These are phyloP conservation scores for Pezicula neosporulosa DNA, from an alignment of 2,329 filamentous ascomycete genomes.

Conservation along the genomic window DNA sequence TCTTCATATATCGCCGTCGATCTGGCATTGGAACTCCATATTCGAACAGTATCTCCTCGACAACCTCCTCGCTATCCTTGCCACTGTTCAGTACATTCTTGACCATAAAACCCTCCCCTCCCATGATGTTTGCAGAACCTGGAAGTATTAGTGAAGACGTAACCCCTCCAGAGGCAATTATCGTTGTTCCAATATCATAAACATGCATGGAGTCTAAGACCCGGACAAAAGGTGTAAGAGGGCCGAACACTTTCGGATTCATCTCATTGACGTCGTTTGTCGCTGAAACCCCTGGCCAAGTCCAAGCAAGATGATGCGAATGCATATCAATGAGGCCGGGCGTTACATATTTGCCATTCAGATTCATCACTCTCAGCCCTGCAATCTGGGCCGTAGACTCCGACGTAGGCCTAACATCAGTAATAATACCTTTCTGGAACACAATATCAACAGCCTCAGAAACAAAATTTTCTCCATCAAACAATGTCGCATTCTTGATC, in stretches of 20 bases:
- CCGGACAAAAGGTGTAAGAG: constrained; percentile 35
- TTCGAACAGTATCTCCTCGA: constrained; percentile 40
- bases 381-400: constrained; percentile 7
- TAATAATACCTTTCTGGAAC: constrained; percentile 35
- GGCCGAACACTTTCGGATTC: constrained; percentile 22
- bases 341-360: constrained; percentile 37
- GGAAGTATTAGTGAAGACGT: constrained; percentile 43
- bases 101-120: constrained; percentile 39
- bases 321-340: constrained; percentile 44
- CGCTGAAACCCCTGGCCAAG: constrained; percentile 31
- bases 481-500: constrained; percentile 38
- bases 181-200: constrained; percentile 33
- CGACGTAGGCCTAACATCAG: constrained; percentile 23
- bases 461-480: constrained; percentile 36
- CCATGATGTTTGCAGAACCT: constrained; percentile 41
- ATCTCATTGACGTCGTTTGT: constrained; percentile 36
- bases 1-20: constrained; percentile 38
- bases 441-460: constrained; percentile 32
- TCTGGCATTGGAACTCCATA: constrained; percentile 30
- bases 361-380: constrained; percentile 22
- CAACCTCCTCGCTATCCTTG: constrained; percentile 32
- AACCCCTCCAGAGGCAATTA: constrained; percentile 41
- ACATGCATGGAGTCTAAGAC: constrained; percentile 38
- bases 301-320: constrained; percentile 34
- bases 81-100: constrained; percentile 36